A percentile compares a stretch with the other conserved stretches of the same genome.
Evolutionary conservation across 1,139 yeast genomes (phyloP).

Genomic region (Lodderomyces beijingensis): DNA sequence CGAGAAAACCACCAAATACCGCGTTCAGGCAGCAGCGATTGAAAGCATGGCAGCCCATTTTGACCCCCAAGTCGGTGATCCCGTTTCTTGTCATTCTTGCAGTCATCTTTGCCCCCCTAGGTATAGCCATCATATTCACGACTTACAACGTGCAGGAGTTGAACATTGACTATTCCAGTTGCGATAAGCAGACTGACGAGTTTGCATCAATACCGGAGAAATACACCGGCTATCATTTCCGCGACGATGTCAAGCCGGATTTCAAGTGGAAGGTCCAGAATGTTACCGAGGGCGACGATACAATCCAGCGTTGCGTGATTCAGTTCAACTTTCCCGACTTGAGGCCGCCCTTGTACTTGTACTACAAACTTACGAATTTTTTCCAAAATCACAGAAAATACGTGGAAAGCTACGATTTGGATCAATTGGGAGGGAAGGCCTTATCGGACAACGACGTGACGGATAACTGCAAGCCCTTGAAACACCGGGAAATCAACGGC

Average conservation of each 20-base stretch:
- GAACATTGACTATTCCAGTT: constrained; percentile 55
- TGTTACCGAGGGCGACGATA: constrained; percentile 25
- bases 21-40: constrained; percentile 73
- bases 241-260: constrained; percentile 32
- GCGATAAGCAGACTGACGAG: constrained; percentile 31
- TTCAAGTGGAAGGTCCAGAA: constrained; percentile 54
- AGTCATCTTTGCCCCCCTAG: constrained; percentile 69
- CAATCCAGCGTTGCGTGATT: constrained; percentile 44
- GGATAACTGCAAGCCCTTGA: constrained; percentile 58
- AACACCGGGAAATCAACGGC: constrained; percentile 29
- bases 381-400: constrained; percentile 77
- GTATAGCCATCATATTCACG: constrained; percentile 60
- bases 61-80: constrained; percentile 71
- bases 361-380: constrained; percentile 69
- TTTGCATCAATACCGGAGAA: constrained; percentile 48
- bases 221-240: constrained; percentile 53
- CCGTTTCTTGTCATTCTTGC: constrained; percentile 61
- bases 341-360: constrained; percentile 57
- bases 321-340: constrained; percentile 61
- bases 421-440: constrained; percentile 62
- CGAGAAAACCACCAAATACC: constrained; percentile 70
- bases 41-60: constrained; percentile 81
- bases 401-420: constrained; percentile 64
- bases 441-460: constrained; percentile 42
- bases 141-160: constrained; percentile 58